Percentiles rank a stretch among this genome's conserved stretches.
Evolutionary conservation across 2,329 filamentous ascomycete genomes (phyloP).

Genomic region (Pseudogymnoascus sp.): DNA sequence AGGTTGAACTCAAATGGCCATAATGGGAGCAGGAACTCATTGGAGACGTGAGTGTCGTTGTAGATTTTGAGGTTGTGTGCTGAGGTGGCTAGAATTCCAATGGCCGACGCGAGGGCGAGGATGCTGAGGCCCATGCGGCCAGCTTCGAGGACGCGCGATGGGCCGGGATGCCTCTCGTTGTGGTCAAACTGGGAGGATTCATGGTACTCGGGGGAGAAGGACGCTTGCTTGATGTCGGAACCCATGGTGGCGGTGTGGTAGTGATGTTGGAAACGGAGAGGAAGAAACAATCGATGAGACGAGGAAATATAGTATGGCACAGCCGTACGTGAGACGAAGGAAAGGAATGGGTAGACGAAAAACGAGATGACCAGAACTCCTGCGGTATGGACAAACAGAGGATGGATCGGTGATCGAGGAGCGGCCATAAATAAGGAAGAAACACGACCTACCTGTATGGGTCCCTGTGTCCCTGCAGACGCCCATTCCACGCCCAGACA

Average conservation of each 20-base stretch:
- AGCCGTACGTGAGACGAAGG: conserved; percentile 14
- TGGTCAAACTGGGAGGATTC: conserved; percentile 8
- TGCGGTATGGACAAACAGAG: conserved; percentile 2
- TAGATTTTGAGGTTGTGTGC: conserved; percentile 48
- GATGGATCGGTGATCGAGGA: conserved; percentile 4
- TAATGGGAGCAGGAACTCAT: conserved; percentile 42
- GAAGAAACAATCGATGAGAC: not conserved
- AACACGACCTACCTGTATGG: conserved; percentile 5
- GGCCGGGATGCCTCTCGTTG: conserved; percentile 19
- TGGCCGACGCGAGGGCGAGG: conserved; percentile 42
- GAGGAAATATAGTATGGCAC: conserved; percentile 22
- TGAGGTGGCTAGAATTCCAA: conserved; percentile 47
- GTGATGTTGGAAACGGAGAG: not conserved
- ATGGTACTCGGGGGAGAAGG: not conserved
- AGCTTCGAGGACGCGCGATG: conserved; percentile 36
- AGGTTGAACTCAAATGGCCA: conserved; percentile 53
- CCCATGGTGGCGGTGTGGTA: not conserved
- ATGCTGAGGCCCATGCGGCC: conserved; percentile 40
- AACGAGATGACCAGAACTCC: conserved; percentile 1
- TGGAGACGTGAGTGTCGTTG: conserved; percentile 42
- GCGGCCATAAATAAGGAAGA: conserved; percentile 8
- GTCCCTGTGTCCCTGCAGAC: not conserved
- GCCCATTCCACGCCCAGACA: not conserved
- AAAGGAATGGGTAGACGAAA: conserved; percentile 14
- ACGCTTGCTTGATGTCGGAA: conserved; percentile 5